Percentiles rank a stretch among this genome's conserved stretches.
Conservation (phyloP, 192 early-diverging fungal species). For the Coemansia sp. region DNA sequence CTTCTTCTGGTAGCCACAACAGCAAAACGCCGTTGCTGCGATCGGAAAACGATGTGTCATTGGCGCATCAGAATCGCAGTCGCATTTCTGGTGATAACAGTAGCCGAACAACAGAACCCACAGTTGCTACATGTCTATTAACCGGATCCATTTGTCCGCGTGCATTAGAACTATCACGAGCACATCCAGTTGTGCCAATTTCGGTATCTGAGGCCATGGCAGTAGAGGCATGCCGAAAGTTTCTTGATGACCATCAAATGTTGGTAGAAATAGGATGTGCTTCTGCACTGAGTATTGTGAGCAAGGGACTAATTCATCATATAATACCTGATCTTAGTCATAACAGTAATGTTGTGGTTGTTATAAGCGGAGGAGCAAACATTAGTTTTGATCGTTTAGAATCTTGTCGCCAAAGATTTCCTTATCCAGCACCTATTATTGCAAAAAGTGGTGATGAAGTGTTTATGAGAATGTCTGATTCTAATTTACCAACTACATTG, state of each 20-base stretch:
- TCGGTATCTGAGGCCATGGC: conserved; percentile 45
- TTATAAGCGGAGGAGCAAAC: conserved; percentile 68
- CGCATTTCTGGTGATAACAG: conserved; percentile 7
- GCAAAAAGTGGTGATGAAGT: conserved; percentile 70
- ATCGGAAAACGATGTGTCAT: conserved; percentile 10
- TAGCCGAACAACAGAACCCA: conserved; percentile 21
- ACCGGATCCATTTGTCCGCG: conserved; percentile 13
- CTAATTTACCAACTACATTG: conserved; percentile 8
- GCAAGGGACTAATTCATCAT: conserved; percentile 59
- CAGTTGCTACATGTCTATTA: conserved; percentile 54
- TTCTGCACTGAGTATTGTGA: conserved; percentile 58
- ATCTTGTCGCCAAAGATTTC: conserved; percentile 56
- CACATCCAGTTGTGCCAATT: conserved; percentile 17
- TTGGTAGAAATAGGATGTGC: conserved; percentile 62
- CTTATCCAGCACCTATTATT: conserved; percentile 59
- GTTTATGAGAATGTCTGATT: conserved; percentile 47
- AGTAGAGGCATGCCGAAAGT: conserved; percentile 48
- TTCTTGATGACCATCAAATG: conserved; percentile 34
- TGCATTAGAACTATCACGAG: conserved; percentile 21
- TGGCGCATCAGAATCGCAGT: not conserved
- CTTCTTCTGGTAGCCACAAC: too few relatives aligned
- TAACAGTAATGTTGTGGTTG: conserved; percentile 60
- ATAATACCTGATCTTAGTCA: conserved; percentile 56
- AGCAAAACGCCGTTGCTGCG: not conserved
- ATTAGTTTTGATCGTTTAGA: conserved; percentile 58